Base-by-base conservation (phyloP, 2,329 filamentous ascomycete species). In the Exophiala alcalophila region DNA sequence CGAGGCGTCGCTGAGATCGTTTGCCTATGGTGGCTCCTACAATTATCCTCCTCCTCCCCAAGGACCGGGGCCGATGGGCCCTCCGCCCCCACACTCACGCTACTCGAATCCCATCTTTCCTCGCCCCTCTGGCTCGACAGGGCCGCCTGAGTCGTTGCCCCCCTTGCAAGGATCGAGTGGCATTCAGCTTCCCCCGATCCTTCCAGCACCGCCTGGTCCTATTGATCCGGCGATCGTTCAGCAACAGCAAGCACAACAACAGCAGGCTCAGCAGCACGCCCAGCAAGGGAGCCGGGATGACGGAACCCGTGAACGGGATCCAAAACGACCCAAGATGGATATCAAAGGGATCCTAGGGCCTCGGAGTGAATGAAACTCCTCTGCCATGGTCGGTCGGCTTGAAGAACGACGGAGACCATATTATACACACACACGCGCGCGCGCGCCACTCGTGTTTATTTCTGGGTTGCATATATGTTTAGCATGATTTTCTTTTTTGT, bases 301-400 rank as follows among this genome's bases (percentile, higher is more conserved):
- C 23, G 41, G 44, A 8, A 44, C 47, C 18, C 43, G 50, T 32
- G 50, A 54, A 26, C 54, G 47, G 16, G 49, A 53, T 21, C 21
- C 56, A 14, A 58, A 58, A 44, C 44, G 56, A 28, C 54, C 54
- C 8, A 55, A 50, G 32, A 57, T 57, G 56, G 55, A 57, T 28
- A 56, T 57, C 23, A 39, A 52, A 31, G 48, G 51, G 2, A 56
- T 57, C 16, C 33, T 57, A 4, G 54, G 52, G 19, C 55, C 54
- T 11, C 40, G 47, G 19, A 34, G 48, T 31, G 47, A 49, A 8
- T 49, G 33, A 49, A 20, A n/a, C n/a, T n/a, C n/a, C n/a, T n/a
- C n/a, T n/a, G n/a, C n/a, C n/a, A n/a, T n/a, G n/a, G n/a, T n/a
- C n/a, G n/a, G n/a, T n/a, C n/a, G n/a, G n/a, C n/a, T n/a, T n/a